Base-by-base conservation (phyloP, 371 early-diverging fungal species). In the Mucor saturninus region DNA sequence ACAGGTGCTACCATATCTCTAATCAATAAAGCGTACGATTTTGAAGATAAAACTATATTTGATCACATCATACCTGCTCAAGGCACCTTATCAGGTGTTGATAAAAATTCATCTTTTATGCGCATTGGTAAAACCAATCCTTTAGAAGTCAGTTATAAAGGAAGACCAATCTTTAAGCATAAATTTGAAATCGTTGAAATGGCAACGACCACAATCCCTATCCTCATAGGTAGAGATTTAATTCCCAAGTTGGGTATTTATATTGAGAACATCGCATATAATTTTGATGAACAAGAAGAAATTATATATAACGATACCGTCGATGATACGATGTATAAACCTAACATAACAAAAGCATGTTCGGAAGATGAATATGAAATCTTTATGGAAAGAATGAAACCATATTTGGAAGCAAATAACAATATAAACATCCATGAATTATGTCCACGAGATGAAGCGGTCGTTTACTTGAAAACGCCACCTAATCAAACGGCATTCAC, bases 61-160 rank as follows among this genome's bases (percentile, higher is more conserved):
- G 57, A 57, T 6, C 1, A 31, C 9, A 30, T 32, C 1, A 57
- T 57, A 4, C 45, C 57, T 7, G 32, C 57, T 9, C 4, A 14
- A 0, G 57, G 57, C 1, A 21, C 3, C 2, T 57, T 57, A 28
- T 30, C 15, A 14, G 45, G 45, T 30, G 39, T 48, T 32, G 32
- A 46, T 11, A 43, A 49, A 11, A 29, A 58, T 58, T 4, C 10
- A 32, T 9, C 2, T 32, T 2, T 32, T 4, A 2, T 15, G 11
- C 50, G 51, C 6, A 59, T 50, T 9, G 52, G 59, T 5, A 59
- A 59, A 59, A 59, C 50, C 10, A 9, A 51, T 29, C 59, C 59
- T 2, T 15, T 59, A 7, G n/a, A 1, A 8, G 51, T 59, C 35
- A 35, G 35, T 35, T 48, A 15, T n/a, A 45, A 28, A 56, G 57